Conservation (phyloP, 31 red algal species). For the Endocladia muricata region DNA sequence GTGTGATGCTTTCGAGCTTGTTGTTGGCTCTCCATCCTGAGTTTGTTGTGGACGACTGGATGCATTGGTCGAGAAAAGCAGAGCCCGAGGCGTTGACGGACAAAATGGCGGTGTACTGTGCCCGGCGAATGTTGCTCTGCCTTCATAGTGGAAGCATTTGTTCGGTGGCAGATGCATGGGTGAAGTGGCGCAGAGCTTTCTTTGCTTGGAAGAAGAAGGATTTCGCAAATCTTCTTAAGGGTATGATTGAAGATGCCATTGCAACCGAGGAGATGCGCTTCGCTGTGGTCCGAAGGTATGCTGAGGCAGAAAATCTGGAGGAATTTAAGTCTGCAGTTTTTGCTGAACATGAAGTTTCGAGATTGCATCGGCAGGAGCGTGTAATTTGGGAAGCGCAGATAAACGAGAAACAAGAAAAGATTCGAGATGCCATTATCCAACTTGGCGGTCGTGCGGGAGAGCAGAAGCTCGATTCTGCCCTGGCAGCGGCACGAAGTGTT, state of each 20-base stretch:
- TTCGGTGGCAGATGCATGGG: constrained; percentile 40
- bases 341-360: background rate
- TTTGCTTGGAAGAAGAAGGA: constrained; percentile 55
- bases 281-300: constrained; percentile 21
- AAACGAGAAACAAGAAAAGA: constrained; percentile 38
- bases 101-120: constrained; percentile 10
- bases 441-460: constrained; percentile 36
- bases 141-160: constrained; percentile 34
- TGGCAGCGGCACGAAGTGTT: constrained; percentile 19
- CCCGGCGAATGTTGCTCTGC: constrained; percentile 57
- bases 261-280: constrained; percentile 48
- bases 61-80: background rate
- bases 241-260: constrained; percentile 67
- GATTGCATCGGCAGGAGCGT: constrained; percentile 28
- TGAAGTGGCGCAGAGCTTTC: constrained; percentile 47
- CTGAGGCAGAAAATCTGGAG: constrained; percentile 13
- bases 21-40: constrained; percentile 47
- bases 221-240: constrained; percentile 12
- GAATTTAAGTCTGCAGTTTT: constrained; percentile 10
- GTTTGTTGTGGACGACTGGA: constrained; percentile 32
- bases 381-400: constrained; percentile 44
- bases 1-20: constrained; percentile 29
- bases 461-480: constrained; percentile 33
- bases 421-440: constrained; percentile 47
- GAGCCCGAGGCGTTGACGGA: background rate